Base-by-base conservation (phyloP, 345 rosid genomes). In the Heritiera littoralis region DNA sequence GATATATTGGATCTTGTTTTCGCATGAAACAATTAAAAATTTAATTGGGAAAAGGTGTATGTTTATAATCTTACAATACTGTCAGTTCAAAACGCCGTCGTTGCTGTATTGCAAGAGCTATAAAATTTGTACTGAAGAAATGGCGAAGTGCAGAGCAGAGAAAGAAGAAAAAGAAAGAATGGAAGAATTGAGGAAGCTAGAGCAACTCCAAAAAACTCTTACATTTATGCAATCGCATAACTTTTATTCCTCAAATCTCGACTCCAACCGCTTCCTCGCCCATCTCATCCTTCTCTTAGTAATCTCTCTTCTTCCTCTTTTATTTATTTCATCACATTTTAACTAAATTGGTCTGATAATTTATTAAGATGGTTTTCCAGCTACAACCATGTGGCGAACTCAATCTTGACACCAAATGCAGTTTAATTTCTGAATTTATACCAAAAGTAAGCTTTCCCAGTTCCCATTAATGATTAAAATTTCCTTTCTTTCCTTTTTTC, bases 161-260 rank as follows among this genome's bases (percentile, higher is more conserved):
- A 23, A 11, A 18, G 18, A 11, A 40, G 23, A 46, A 2, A 40
- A 40, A 38, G 9, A 11, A 10, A 43, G 23, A 64, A 90, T 91
- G 98, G 98, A 95, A 81, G 97, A 87, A 82, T 85, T 92, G 75
- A 89, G 77, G 87, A 86, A 87, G 85, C 84, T 93, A 77, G 98
- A 92, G 85, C 87, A 86, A 86, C 80, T 80, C 38, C 94, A 95
- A 79, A 89, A 76, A 79, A 86, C 88, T 77, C 68, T 88, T 74
- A 82, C 81, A 35, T 82, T 87, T 17, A 81, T 92, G 84, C 78
- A 88, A 58, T 83, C 85, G 20, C 85, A 66, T 63, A 84, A 83
- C 64, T 72, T 90, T 66, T 49, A 85, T 30, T 64, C 87, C 49
- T 82, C 92, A 40, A 12, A 81, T 67, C 65, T 70, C 35, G 84